Conservation (phyloP, 163 green algal species). For the Volvox carteri region DNA sequence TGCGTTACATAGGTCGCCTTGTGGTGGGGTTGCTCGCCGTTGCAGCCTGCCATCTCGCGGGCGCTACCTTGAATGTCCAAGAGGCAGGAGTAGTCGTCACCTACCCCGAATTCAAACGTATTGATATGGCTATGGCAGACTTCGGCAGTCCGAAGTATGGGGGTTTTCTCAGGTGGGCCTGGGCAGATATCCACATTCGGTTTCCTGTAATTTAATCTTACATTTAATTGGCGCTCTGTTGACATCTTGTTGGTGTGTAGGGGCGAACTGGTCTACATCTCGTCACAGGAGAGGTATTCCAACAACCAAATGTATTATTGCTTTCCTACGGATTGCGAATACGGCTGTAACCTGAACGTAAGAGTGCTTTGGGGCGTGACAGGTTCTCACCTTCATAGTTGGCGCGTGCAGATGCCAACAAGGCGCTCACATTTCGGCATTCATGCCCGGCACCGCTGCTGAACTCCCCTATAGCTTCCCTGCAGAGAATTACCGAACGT, state of each 20-base stretch:
- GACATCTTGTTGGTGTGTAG: slow-evolving; percentile 41
- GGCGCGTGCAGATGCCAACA: not conserved
- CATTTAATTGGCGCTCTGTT: too few species aligned
- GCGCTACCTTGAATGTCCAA: not conserved
- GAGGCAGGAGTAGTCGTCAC: not conserved
- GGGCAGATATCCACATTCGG: not conserved
- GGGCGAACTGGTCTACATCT: slow-evolving; percentile 75
- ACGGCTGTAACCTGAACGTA: slow-evolving; percentile 80
- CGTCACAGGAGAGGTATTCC: slow-evolving; percentile 24
- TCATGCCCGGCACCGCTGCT: not conserved
- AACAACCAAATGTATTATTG: slow-evolving; percentile 61
- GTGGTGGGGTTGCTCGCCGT: not conserved
- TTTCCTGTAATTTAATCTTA: not conserved
- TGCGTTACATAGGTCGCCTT: not conserved
- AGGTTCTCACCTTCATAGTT: too few species aligned
- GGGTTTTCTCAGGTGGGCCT: not conserved
- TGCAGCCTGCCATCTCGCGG: not conserved
- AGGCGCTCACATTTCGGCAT: not conserved
- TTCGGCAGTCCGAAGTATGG: slow-evolving; percentile 66
- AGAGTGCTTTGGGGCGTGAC: not conserved
- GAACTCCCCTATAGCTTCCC: not conserved
- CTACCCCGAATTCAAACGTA: not conserved
- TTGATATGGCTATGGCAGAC: slow-evolving; percentile 73
- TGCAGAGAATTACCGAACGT: not conserved
- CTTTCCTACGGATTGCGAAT: slow-evolving; percentile 73